A percentile compares a stretch with the other conserved stretches of the same genome.
Evolutionary conservation across 345 rosid species (phyloP).

Genomic region (Citrus sp.): DNA sequence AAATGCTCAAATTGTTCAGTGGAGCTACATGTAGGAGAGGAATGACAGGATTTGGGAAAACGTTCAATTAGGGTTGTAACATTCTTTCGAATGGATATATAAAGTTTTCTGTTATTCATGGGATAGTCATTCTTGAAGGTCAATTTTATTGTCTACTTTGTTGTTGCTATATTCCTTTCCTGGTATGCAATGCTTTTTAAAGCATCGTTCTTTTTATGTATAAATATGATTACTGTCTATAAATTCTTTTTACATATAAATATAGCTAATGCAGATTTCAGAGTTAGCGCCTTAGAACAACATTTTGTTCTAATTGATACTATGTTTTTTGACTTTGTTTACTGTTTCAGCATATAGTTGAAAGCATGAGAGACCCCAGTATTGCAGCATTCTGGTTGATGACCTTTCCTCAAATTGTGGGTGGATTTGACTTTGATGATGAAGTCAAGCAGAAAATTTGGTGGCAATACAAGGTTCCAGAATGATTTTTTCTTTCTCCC

Average conservation of each 20-base stretch:
- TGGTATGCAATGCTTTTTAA: neutral
- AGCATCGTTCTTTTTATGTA: neutral
- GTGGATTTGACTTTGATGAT: constrained; percentile 81
- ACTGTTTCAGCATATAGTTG: constrained; percentile 76
- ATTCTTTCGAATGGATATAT: neutral
- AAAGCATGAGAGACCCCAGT: constrained; percentile 95
- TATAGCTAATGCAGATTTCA: neutral
- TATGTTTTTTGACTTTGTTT: constrained; percentile 4
- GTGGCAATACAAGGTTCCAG: constrained; percentile 83
- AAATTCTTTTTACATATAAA: neutral
- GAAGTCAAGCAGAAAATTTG: constrained; percentile 82
- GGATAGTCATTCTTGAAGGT: neutral
- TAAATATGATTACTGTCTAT: neutral
- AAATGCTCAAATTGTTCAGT: neutral
- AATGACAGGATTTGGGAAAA: neutral
- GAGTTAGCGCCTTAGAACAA: neutral
- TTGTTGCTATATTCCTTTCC: neutral
- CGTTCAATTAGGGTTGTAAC: neutral
- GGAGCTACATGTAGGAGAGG: neutral
- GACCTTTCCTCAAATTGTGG: constrained; percentile 78
- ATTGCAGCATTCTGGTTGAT: constrained; percentile 96
- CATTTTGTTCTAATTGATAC: neutral
- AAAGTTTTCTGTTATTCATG: neutral
- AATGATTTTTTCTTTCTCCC: neutral
- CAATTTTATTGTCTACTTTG: neutral